Base-by-base conservation (phyloP, 306 rosid genomes). In the Dryas alaskensis region DNA sequence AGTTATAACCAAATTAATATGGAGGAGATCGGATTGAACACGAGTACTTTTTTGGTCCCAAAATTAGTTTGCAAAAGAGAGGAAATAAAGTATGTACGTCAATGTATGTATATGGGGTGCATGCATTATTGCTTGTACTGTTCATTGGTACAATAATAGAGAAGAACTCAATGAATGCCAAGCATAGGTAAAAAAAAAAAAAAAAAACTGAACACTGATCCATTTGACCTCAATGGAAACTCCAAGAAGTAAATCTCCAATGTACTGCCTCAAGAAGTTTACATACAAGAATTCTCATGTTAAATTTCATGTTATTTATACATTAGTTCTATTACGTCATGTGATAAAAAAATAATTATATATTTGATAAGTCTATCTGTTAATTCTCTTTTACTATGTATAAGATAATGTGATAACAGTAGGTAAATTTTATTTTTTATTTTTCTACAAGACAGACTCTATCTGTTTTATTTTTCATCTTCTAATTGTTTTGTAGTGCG, bases 91-190 rank as follows among this genome's bases (percentile, higher is more conserved):
- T 54, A 10, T n/a, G 63, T 40, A 53, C 51, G 51, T 69, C 63
- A 17, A 54, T 8, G 11, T 27, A 55, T 55, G 19, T 2, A n/a
- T 25, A 8, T 43, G 50, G 7, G 73, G 17, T 69, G 40, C 62
- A 69, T 40, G 63, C 51, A 69, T 69, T 69, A 69, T 69, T 53
- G 39, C 40, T 16, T 51, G 73, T 68, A 50, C 73, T 3, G 9
- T 7, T 14, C 25, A 6, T 40, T 43, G 5, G 47, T 62, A 62
- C 67, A 40, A 39, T 62, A 62, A 40, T 64, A 44, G 69, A 64
- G 37, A 42, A 64, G 6, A 19, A 60, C 42, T 46, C 52, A 17
- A 19, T 65, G 16, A 65, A 6, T 19, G 53, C 52, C 25, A 19
- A 31, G 37, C 3, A 7, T 17, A 44, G 37, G 37, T 44, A 16